Evolutionary conservation across 169 alveolate species (phyloP).

Genomic region (Cryptosporidium canis): DNA sequence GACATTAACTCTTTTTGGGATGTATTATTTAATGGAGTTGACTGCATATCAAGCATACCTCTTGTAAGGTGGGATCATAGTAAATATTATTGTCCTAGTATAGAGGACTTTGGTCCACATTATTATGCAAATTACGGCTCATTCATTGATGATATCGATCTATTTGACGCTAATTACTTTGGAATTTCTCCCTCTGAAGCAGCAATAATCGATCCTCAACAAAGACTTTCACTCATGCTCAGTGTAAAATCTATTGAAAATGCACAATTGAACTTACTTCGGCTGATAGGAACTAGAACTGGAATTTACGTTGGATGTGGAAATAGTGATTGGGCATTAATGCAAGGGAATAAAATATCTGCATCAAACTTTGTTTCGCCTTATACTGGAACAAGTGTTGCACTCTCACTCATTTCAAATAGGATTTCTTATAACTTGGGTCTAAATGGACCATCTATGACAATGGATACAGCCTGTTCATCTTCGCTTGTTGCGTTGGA

Average conservation of each 20-base stretch:
- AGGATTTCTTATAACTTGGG: slow-evolving; percentile 77
- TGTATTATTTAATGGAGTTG: slow-evolving; percentile 12
- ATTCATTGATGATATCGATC: slow-evolving; percentile 28
- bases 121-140: slow-evolving; percentile 67
- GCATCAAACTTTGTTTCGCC: slow-evolving; percentile 60
- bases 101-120: slow-evolving; percentile 29
- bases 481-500: slow-evolving; percentile 78
- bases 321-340: slow-evolving; percentile 71
- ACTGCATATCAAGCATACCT: slow-evolving; percentile 60
- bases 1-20: slow-evolving; percentile 66
- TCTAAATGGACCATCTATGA: slow-evolving; percentile 77
- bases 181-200: slow-evolving; percentile 70
- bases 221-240: slow-evolving; percentile 55
- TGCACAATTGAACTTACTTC: not conserved
- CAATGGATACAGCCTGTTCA: slow-evolving; percentile 80
- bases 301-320: slow-evolving; percentile 72
- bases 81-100: slow-evolving; percentile 9
- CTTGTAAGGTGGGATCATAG: slow-evolving; percentile 34
- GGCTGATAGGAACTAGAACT: slow-evolving; percentile 10
- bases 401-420: slow-evolving; percentile 76
- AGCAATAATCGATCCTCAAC: slow-evolving; percentile 57
- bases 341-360: slow-evolving; percentile 35
- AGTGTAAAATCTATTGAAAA: slow-evolving; percentile 24
- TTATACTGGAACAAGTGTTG: slow-evolving; percentile 71
- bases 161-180: slow-evolving; percentile 37